Conservation (phyloP, 106 monocot species). For the Agapanthus africanus region DNA sequence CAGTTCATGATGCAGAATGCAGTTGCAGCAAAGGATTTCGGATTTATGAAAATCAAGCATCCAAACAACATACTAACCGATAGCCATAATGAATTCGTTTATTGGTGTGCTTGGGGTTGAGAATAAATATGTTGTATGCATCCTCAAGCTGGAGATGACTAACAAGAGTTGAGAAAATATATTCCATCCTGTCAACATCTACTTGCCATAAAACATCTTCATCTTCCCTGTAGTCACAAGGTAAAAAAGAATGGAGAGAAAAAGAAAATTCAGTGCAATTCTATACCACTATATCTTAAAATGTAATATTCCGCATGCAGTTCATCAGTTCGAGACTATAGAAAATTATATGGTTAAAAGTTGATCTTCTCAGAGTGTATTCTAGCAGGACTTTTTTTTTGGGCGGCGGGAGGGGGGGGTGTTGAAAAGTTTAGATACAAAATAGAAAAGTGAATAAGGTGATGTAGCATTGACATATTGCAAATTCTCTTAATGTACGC, state of each 20-base stretch:
- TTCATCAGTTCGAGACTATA: background rate
- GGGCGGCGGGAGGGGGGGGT: too few species aligned
- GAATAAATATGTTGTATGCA: slow-evolving; percentile 84
- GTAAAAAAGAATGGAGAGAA: background rate
- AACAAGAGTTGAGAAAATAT: slow-evolving; percentile 67
- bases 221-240: slow-evolving; percentile 37
- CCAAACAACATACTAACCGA: slow-evolving; percentile 39
- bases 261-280: background rate
- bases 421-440: background rate
- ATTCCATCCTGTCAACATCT: slow-evolving; percentile 74
- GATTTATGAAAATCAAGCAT: background rate
- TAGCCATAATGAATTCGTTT: slow-evolving; percentile 73
- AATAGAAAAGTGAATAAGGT: background rate
- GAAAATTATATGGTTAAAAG: background rate
- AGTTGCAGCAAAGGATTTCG: background rate
- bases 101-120: slow-evolving; percentile 59
- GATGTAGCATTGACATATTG: background rate
- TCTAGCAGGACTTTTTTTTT: too few species aligned
- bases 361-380: background rate
- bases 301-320: background rate
- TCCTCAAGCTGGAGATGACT: slow-evolving; percentile 69
- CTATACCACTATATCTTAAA: background rate
- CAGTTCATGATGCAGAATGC: background rate
- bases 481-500: background rate
- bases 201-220: slow-evolving; percentile 77